These are phyloP conservation scores for Eucalyptus marginata DNA, from an alignment of 345 rosid genomes.

Conservation along the genomic window DNA sequence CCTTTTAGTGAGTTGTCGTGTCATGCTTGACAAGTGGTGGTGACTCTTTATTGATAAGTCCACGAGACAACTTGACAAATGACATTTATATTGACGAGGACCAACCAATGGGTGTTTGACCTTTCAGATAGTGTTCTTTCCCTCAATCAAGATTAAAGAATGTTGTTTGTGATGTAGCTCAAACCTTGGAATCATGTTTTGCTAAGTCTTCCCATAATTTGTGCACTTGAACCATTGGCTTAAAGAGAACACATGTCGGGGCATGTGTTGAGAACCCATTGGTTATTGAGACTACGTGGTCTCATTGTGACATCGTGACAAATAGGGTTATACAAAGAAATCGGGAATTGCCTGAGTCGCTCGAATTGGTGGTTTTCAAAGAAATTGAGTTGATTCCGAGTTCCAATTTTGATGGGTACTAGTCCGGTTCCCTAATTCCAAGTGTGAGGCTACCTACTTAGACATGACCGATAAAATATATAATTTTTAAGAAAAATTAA, in stretches of 20 bases:
- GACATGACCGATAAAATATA: no score
- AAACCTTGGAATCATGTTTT: background rate
- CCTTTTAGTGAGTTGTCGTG: rapidly evolving
- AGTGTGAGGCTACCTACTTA: no score
- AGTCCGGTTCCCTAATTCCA: rapidly evolving
- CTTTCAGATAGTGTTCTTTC: background rate
- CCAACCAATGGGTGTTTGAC: rapidly evolving
- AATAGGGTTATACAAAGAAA: no score
- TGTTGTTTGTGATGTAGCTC: background rate
- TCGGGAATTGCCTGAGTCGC: rapidly evolving
- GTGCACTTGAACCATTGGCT: background rate
- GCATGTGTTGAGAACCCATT: background rate
- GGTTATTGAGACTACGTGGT: no score
- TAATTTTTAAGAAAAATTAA: no score
- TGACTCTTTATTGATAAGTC: no score
- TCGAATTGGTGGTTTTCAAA: no score
- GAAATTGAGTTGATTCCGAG: rapidly evolving
- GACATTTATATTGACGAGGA: background rate
- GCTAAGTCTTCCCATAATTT: background rate
- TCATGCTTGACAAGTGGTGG: rapidly evolving
- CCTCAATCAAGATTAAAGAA: background rate
- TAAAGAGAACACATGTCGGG: background rate
- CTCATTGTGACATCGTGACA: background rate
- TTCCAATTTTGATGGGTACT: rapidly evolving
- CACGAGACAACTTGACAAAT: background rate